A percentile compares a stretch with the other conserved stretches of the same genome.
These are phyloP conservation scores for Aureococcus anophagefferens DNA, from an alignment of 108 stramenopile species.

Conservation along the genomic window DNA sequence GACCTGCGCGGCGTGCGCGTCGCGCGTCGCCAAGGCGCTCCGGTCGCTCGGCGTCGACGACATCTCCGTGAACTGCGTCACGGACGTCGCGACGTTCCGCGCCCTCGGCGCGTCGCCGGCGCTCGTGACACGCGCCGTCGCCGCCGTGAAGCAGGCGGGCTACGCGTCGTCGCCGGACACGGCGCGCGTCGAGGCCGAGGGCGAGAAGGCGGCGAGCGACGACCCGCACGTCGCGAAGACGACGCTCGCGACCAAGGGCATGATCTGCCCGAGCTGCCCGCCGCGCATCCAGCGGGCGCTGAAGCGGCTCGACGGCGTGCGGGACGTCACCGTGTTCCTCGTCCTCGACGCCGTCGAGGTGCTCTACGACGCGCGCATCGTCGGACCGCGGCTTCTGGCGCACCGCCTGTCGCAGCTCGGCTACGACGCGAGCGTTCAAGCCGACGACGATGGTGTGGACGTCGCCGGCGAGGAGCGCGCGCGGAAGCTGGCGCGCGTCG, in stretches of 20 bases:
- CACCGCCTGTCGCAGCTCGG: not conserved
- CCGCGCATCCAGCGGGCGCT: not conserved
- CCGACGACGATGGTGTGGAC: no score
- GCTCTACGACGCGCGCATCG: not conserved
- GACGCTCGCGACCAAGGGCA: constrained; percentile 1
- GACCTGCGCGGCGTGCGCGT: no score
- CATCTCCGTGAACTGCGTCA: constrained; percentile 4
- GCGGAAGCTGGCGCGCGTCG: no score
- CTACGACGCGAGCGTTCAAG: no score
- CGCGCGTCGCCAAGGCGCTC: no score
- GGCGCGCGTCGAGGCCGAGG: no score
- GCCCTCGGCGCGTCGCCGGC: no score
- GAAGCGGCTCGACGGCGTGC: not conserved
- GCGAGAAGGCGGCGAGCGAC: not conserved
- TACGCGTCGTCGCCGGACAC: not conserved
- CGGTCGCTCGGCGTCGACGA: no score
- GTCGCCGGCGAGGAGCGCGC: no score
- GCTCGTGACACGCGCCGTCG: no score
- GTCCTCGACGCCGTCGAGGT: not conserved
- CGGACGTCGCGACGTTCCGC: not conserved
- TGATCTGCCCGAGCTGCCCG: constrained; percentile 6
- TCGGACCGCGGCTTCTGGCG: not conserved
- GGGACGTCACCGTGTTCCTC: not conserved
- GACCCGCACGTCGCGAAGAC: not conserved
- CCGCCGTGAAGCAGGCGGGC: not conserved